A percentile compares a stretch with the other conserved stretches of the same genome.
These are phyloP conservation scores for Fusarium fracticaudum DNA, from an alignment of 2,329 filamentous ascomycete genomes.

Conservation along the genomic window DNA sequence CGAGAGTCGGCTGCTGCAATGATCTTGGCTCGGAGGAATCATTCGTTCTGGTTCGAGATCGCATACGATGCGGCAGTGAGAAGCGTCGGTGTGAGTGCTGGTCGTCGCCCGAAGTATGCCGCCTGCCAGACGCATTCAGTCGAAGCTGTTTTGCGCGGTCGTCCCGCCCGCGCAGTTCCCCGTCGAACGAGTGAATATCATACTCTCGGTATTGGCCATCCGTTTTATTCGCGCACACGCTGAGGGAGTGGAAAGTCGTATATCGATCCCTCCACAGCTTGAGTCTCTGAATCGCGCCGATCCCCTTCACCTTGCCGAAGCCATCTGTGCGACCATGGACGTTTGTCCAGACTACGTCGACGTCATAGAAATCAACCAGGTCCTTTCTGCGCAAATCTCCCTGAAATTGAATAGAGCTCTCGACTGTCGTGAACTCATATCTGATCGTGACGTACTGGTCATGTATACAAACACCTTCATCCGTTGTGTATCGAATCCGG, in stretches of 20 bases:
- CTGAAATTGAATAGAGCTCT: slow-evolving; percentile 59
- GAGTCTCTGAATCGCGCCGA: slow-evolving; percentile 62
- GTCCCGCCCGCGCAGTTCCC: slow-evolving; percentile 57
- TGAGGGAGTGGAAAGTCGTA: slow-evolving; percentile 58
- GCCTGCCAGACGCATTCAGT: slow-evolving; percentile 53
- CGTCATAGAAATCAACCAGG: slow-evolving; percentile 61
- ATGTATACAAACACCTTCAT: slow-evolving; percentile 57
- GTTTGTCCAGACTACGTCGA: slow-evolving; percentile 64
- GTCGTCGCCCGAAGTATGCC: slow-evolving; percentile 53
- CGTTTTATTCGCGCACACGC: slow-evolving; percentile 58
- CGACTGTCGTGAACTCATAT: slow-evolving; percentile 62
- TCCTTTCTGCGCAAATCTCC: slow-evolving; percentile 59
- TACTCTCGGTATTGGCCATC: slow-evolving; percentile 60
- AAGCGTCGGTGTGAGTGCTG: slow-evolving; percentile 51
- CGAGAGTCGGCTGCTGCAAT: slow-evolving; percentile 43
- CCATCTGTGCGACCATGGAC: slow-evolving; percentile 59
- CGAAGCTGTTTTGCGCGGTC: slow-evolving; percentile 57
- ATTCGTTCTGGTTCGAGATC: slow-evolving; percentile 50
- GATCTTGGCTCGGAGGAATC: slow-evolving; percentile 39
- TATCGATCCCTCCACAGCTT: slow-evolving; percentile 63
- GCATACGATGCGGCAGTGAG: slow-evolving; percentile 55
- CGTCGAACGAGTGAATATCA: slow-evolving; percentile 58
- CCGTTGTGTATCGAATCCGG: slow-evolving; percentile 58
- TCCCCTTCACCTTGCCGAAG: slow-evolving; percentile 60
- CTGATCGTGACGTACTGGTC: slow-evolving; percentile 59